Evolutionary conservation across 352 stramenopile genomes (phyloP).

Genomic region (Phytophthora hybrid): DNA sequence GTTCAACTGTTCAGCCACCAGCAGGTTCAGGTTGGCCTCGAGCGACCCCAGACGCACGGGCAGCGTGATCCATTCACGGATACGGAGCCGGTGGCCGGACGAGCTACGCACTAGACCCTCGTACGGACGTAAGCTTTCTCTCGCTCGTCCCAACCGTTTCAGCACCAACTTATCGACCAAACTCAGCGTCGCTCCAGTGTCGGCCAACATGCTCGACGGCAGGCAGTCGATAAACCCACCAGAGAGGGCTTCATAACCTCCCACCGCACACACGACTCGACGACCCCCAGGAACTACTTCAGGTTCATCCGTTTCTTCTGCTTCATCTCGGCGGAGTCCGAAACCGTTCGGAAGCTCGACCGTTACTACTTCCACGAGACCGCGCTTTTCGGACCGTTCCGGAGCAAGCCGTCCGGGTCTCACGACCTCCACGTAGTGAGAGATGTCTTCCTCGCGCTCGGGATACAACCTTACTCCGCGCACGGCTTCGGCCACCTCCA

Average conservation of each 20-base stretch:
- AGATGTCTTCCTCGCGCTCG: too few species aligned
- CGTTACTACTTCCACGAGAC: background rate
- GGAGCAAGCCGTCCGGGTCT: too few species aligned
- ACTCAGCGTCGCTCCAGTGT: constrained; percentile 3
- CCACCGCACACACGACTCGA: background rate
- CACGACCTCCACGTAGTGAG: too few species aligned
- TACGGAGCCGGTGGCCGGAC: background rate
- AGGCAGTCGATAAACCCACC: background rate
- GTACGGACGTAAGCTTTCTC: background rate
- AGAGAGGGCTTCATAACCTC: background rate
- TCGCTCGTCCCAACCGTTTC: background rate
- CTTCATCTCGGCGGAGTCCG: background rate
- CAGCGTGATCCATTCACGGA: background rate
- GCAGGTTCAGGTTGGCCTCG: background rate
- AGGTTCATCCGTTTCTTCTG: background rate
- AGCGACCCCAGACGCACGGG: background rate
- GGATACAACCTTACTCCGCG: too few species aligned
- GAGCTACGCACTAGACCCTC: background rate
- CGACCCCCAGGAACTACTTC: background rate
- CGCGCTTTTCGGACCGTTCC: background rate
- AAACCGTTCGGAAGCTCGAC: background rate
- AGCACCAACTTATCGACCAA: background rate
- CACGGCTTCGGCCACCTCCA: too few species aligned
- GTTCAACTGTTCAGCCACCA: background rate
- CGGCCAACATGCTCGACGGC: background rate